Evolutionary conservation across 1,284 basidiomycete species (phyloP), one percentile per base, ranked within the genome.

Genomic region (Rhodotorula sp.): DNA sequence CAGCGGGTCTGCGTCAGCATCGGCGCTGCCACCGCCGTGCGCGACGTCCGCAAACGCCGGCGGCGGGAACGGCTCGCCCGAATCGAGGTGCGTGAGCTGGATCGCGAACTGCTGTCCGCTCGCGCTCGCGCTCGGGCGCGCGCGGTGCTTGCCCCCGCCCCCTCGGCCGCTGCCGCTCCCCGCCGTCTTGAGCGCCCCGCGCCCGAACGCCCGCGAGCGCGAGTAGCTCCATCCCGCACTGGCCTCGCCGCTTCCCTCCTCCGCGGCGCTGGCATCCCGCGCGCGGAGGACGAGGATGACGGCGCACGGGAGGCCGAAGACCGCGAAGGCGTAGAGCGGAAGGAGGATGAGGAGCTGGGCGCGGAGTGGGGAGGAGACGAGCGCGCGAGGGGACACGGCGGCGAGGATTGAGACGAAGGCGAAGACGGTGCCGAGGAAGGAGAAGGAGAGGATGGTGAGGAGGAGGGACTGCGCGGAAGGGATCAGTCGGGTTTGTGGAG

Each of bases 251-350:
- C n/a, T n/a, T n/a, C n/a, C n/a, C n/a, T 63, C 51, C 34, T 64
- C 62, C 15, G 12, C 15, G 7, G 41, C 21, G 22, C 10, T 37
- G 10, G 57, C 50, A 32, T 66, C 57, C 4, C 19, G 27, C 0
- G 57, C 64, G 13, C 61, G 39, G 15, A 67, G 10, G n/a, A 71
- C 41, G 41, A 72, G 44, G 25, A 66, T 13, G 36, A 65, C 27
- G 17, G 67, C 60, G 53, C 59, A 62, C 19, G 67, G 67, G 4
- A 66, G 29, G n/a, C 64, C 71, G n/a, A 69, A 44, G 19, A 56
- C 19, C 22, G 46, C 67, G 32, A 72, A 66, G 3, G 48, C 51
- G 44, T 64, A 72, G 9, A 66, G 51, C 0, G 71, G 67, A 39
- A 57, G 46, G 32, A 69, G 67, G 46, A 71, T 51, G 61, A 71